Evolutionary conservation across 805 yeast species (phyloP).

Genomic region (Metschnikowia matae): DNA sequence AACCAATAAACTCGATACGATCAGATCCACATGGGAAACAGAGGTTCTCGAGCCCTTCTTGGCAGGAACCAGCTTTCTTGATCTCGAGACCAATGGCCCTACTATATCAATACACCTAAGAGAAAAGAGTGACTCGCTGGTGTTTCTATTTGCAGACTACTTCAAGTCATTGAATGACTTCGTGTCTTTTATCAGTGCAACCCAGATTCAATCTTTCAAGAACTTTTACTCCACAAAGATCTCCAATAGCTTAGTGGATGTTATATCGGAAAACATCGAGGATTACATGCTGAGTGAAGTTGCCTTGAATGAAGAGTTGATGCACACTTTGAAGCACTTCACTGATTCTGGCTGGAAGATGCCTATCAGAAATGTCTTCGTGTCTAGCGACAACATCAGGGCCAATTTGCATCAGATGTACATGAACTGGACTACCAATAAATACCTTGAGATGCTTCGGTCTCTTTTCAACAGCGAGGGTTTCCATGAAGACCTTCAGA

Average conservation of each 20-base stretch:
- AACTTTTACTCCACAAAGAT: constrained; percentile 26
- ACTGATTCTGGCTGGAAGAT: constrained; percentile 24
- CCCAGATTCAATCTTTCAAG: constrained; percentile 21
- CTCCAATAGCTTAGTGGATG: constrained; percentile 25
- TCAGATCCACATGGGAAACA: constrained; percentile 12
- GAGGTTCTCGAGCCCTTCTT: constrained; percentile 13
- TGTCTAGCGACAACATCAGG: constrained; percentile 16
- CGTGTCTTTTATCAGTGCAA: constrained; percentile 27
- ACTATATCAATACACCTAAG: neutral
- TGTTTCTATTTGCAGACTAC: constrained; percentile 8
- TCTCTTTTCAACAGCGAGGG: constrained; percentile 13
- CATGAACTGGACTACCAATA: constrained; percentile 30
- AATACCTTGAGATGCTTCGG: constrained; percentile 29
- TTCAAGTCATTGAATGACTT: constrained; percentile 26
- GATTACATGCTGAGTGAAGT: constrained; percentile 17
- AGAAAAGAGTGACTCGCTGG: neutral
- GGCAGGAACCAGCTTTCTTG: constrained; percentile 4
- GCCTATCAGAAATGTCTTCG: constrained; percentile 18
- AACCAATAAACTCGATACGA: constrained; percentile 3
- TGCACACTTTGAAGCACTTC: constrained; percentile 18
- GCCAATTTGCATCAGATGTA: constrained; percentile 27
- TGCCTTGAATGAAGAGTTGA: constrained; percentile 18
- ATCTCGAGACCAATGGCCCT: constrained; percentile 4
- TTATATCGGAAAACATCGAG: constrained; percentile 29
- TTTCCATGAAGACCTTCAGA: constrained; percentile 9